Evolutionary conservation across 371 early-diverging fungal genomes (phyloP).

Genomic region (Lichtheimia ornata): DNA sequence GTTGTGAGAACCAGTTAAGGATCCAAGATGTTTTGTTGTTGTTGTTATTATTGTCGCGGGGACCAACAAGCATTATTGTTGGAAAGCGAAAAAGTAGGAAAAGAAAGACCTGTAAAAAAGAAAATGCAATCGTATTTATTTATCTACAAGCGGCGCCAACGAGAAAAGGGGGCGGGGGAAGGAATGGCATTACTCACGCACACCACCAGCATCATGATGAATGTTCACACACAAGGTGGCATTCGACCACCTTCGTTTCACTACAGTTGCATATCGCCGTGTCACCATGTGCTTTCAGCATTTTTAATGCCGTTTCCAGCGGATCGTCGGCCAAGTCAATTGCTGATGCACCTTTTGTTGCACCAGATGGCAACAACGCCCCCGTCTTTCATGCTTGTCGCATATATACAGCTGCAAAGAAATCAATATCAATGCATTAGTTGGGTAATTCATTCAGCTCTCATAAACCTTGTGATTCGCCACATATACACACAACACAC

Average conservation of each 20-base stretch:
- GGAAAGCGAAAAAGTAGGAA: not conserved
- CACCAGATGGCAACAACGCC: no score
- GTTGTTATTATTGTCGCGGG: not conserved
- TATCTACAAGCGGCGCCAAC: not conserved
- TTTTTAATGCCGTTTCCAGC: not conserved
- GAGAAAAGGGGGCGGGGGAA: not conserved
- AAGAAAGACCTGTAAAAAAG: not conserved
- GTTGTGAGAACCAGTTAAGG: not conserved
- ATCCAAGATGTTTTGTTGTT: not conserved
- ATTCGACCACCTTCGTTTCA: not conserved
- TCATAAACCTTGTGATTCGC: no score
- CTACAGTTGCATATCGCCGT: not conserved
- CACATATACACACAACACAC: no score
- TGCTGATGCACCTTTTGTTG: constrained; percentile 1
- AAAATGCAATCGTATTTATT: not conserved
- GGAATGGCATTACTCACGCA: no score
- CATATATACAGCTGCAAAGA: no score
- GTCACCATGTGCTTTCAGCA: constrained; percentile 3
- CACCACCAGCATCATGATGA: no score
- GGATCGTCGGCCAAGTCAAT: constrained; percentile 1
- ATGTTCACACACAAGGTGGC: no score
- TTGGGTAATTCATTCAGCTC: no score
- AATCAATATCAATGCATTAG: no score
- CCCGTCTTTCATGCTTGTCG: no score
- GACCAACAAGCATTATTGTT: not conserved